Conservation (phyloP, 2,329 filamentous ascomycete genomes). For the Ophiostoma sp. region DNA sequence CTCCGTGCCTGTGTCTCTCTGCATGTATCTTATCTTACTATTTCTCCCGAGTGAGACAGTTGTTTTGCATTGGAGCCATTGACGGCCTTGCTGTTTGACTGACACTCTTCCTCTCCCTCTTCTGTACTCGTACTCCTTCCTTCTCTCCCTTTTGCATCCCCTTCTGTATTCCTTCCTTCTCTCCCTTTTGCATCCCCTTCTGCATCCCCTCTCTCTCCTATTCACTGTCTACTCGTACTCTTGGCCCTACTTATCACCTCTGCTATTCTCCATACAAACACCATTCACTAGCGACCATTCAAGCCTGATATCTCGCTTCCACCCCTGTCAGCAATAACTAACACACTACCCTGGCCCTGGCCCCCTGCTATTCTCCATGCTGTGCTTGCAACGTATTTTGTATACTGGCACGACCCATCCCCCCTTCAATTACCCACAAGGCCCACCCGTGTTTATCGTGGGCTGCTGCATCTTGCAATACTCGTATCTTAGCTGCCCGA, state of each 20-base stretch:
- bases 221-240: not conserved
- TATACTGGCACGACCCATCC: not conserved
- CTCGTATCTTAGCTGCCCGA: no score
- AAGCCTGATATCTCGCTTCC: constrained; percentile 9
- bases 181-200: not conserved
- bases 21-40: no score
- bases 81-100: no score
- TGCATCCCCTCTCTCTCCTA: not conserved
- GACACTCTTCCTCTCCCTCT: not conserved
- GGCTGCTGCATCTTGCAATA: no score
- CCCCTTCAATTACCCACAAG: no score
- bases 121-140: not conserved
- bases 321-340: not conserved
- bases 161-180: not conserved
- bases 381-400: constrained; percentile 10
- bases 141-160: not conserved
- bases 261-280: not conserved
- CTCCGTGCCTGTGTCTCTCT: no score
- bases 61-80: no score
- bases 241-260: not conserved
- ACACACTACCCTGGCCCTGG: no score
- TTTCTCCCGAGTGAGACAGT: no score
- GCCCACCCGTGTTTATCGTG: no score
- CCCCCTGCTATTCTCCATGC: not conserved
- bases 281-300: not conserved